These are phyloP conservation scores for Pezicula rhizophila DNA, from an alignment of 2,329 filamentous ascomycete species.

Conservation along the genomic window DNA sequence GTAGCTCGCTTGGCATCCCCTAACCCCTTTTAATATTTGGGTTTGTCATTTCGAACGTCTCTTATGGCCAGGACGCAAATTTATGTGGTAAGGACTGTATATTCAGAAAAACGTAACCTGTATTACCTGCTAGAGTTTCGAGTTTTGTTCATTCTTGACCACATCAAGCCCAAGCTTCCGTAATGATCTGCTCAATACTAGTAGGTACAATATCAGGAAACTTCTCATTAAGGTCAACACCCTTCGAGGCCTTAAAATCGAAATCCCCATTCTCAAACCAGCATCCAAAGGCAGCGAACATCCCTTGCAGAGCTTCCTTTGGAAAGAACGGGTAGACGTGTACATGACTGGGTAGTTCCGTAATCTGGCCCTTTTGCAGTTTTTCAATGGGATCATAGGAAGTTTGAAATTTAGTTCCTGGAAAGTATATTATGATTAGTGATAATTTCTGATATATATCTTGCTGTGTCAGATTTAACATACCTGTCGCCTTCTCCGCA, in stretches of 20 bases:
- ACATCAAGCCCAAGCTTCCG: slow-evolving; percentile 1
- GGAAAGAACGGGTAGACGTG: slow-evolving; percentile 18
- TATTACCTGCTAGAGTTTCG: too few relatives aligned
- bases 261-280: slow-evolving; percentile 6
- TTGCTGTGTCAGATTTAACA: too few relatives aligned
- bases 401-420: slow-evolving; percentile 15
- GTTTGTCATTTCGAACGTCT: too few relatives aligned
- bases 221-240: slow-evolving; percentile 1
- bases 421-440: neutral
- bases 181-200: slow-evolving; percentile 1
- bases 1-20: too few relatives aligned
- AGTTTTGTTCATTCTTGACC: too few relatives aligned
- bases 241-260: neutral
- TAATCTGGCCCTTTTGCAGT: slow-evolving; percentile 3
- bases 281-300: neutral
- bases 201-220: slow-evolving; percentile 2
- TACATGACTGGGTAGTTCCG: slow-evolving; percentile 20
- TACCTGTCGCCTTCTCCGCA: neutral
- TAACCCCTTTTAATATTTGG: too few relatives aligned
- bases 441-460: too few relatives aligned
- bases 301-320: slow-evolving; percentile 10
- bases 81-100: too few relatives aligned
- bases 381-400: slow-evolving; percentile 22
- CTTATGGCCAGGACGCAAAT: too few relatives aligned
- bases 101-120: too few relatives aligned